Evolutionary conservation across 495 filamentous ascomycete species (phyloP), one percentile per base, ranked within the genome.

Genomic region (Hypoxylon subgilvum): DNA sequence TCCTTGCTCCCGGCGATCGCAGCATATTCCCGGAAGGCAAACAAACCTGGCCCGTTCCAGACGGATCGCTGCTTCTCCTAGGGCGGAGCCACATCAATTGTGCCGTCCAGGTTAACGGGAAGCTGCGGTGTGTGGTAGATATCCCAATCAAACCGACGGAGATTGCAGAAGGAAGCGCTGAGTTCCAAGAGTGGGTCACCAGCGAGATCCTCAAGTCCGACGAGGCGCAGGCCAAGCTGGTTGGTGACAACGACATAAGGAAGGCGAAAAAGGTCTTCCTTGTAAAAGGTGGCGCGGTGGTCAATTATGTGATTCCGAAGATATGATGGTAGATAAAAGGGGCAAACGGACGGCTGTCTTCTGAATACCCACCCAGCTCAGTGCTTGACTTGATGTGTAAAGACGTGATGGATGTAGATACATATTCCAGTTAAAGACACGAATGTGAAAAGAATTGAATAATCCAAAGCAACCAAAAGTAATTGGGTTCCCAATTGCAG

Each of bases 81-180:
- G 69, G 69, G 22, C 61, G 69, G 19, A 57, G 63, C 25, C 72
- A 52, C 36, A 71, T 72, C 47, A 65, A 40, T 0, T 86, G 86
- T 52, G 86, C 84, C 12, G 84, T 96, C 13, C 86, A 89, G 60
- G 78, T 95, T 16, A 89, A 94, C 63, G 91, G 91, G 5, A 91
- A 86, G 69, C 56, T 88, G 57, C 81, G 82, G 41, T 86, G 87
- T 54, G 82, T 78, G 8, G 76, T 86, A 13, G 79, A 88, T 7
- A 85, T 91, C 25, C 69, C 74, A 18, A 64, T 47, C 25, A 70
- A 74, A 23, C 62, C 75, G 13, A 53, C 43, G 1, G 58, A 53
- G 9, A 46, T 81, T 18, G 40, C 61, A 4, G 56, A 57, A 13
- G 25, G 13, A 7, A 66, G 44, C 6, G 63, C 66, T 1, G 66